These are phyloP conservation scores for Neospermospora avenae DNA, from an alignment of 2,329 filamentous ascomycete genomes.

Conservation along the genomic window DNA sequence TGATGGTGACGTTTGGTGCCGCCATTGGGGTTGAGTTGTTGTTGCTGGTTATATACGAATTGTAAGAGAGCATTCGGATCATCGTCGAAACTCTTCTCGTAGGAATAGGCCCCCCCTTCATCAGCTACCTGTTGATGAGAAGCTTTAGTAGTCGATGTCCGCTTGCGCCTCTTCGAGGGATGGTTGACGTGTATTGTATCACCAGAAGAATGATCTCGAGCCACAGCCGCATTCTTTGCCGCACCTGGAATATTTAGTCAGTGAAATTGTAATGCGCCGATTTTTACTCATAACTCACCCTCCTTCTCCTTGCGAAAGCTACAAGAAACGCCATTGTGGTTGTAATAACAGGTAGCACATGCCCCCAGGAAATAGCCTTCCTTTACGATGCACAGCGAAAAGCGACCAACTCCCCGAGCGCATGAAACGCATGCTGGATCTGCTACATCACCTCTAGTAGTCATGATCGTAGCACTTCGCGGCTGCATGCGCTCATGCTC, in stretches of 20 bases:
- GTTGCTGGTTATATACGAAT: conserved; percentile 17
- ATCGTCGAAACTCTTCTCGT: conserved; percentile 1
- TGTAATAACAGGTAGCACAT: conserved; percentile 29
- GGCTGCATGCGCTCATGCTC: conserved; percentile 23
- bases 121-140: neutral
- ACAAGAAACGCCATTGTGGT: conserved; percentile 24
- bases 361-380: conserved; percentile 26
- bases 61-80: conserved; percentile 14
- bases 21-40: conserved; percentile 15
- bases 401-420: conserved; percentile 19
- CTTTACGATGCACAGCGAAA: conserved; percentile 21
- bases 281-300: conserved; percentile 3
- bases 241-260: neutral
- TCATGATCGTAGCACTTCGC: conserved; percentile 23
- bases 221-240: neutral
- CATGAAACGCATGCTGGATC: conserved; percentile 25
- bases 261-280: neutral
- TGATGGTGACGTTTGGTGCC: conserved; percentile 13
- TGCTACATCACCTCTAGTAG: conserved; percentile 20
- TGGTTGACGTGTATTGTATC: neutral
- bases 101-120: neutral
- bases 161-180: conserved; percentile 17
- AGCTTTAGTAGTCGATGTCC: conserved; percentile 1
- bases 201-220: neutral
- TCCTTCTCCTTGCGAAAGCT: conserved; percentile 17